Conservation (phyloP, 2,329 filamentous ascomycete species). For the Colletotrichum melonis region DNA sequence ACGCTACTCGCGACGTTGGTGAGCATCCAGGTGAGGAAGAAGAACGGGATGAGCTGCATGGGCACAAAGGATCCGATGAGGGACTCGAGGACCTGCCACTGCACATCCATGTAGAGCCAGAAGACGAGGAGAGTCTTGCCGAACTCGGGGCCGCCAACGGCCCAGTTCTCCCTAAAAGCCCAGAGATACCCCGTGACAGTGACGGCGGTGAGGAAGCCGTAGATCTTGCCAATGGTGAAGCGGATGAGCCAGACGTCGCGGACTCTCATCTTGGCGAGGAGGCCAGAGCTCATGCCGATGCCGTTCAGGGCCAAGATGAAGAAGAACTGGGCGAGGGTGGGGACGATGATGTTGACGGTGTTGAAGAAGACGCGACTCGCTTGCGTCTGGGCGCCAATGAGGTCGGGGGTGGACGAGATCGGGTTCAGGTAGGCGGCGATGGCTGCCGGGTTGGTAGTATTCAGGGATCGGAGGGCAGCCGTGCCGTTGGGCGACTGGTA, state of each 20-base stretch:
- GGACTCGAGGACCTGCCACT: slow-evolving; percentile 55
- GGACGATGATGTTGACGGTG: slow-evolving; percentile 51
- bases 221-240: slow-evolving; percentile 43
- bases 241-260: slow-evolving; percentile 42
- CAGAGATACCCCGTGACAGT: slow-evolving; percentile 54
- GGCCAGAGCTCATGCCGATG: slow-evolving; percentile 5
- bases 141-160: slow-evolving; percentile 45
- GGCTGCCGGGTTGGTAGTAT: slow-evolving; percentile 40
- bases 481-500: slow-evolving; percentile 41
- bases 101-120: slow-evolving; percentile 55
- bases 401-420: slow-evolving; percentile 41
- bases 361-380: slow-evolving; percentile 49
- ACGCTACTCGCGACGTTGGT: slow-evolving; percentile 51
- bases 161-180: slow-evolving; percentile 56
- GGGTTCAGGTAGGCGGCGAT: slow-evolving; percentile 48
- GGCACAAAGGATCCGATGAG: slow-evolving; percentile 42
- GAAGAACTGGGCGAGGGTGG: slow-evolving; percentile 47
- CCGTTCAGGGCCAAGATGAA: slow-evolving; percentile 37
- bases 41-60: slow-evolving; percentile 51
- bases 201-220: slow-evolving; percentile 49
- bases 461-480: slow-evolving; percentile 30
- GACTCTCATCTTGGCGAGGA: slow-evolving; percentile 34
- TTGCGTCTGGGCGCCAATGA: slow-evolving; percentile 48
- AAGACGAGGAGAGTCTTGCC: slow-evolving; percentile 43
- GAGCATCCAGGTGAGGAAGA: slow-evolving; percentile 55